Evolutionary conservation across 371 early-diverging fungal species (phyloP), one percentile per base, ranked within the genome.

Genomic region (Coemansia sp.): DNA sequence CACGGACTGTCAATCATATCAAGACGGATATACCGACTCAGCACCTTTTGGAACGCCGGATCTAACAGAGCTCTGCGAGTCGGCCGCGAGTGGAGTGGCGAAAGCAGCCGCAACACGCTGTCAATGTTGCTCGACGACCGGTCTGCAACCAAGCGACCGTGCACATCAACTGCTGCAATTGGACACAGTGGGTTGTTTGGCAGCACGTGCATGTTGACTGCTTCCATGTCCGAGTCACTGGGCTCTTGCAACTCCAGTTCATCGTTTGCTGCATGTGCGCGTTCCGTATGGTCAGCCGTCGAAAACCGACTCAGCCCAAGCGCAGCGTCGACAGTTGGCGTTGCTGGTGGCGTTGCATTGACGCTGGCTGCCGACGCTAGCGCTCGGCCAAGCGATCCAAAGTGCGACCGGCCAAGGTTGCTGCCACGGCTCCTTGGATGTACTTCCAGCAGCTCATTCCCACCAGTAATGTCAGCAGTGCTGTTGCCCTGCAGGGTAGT

Each of bases 1-100:
- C 78, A 77, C 0, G 78, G 76, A 9, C 76, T 61, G n/a, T 57
- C 63, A 2, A 53, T 44, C 44, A 74, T 69, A 48, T 63, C 69
- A 9, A 77, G 55, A 17, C 66, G 78, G 23, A 73, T 46, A 13
- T 63, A 66, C 1, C 66, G 69, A 17, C 78, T 61, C 23, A 77
- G 61, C 12, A 66, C 58, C 61, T 74, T 77, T 29, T 69, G 78
- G 70, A 77, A 77, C 8, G 78, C 57, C 21, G 78, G 78, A 11
- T 77, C 78, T 29, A 77, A 59, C 53, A 77, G 69, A 1, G 51
- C 51, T 46, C 41, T 62, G 17, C 70, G 59, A 36, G 46, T 63
- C 8, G 63, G 23, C 1, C 46, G 62, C 26, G 59, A n/a, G 24
- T 54, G 55, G 3, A 77, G 55, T 11, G 78, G 78, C 36, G 63